Conservation (phyloP, 73 alveolate genomes). For the Blepharisma japonicum region DNA sequence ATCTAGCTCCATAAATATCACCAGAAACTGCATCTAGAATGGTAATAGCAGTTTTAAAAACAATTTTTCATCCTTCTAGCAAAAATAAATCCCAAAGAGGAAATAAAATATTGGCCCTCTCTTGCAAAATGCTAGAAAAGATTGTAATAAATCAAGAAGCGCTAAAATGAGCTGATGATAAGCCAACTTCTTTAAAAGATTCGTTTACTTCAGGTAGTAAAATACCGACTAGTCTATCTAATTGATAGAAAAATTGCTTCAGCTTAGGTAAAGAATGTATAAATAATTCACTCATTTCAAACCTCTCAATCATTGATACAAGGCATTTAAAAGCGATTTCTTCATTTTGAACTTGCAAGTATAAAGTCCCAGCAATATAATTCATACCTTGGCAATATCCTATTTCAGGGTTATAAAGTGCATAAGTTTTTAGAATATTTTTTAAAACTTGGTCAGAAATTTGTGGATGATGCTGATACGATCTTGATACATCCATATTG, state of each 20-base stretch:
- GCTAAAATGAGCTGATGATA: conserved; percentile 53
- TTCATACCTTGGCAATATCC: conserved; percentile 96
- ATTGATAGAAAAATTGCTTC: conserved; percentile 75
- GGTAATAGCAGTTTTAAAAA: conserved; percentile 59
- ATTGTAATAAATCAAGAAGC: conserved; percentile 91
- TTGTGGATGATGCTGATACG: conserved; percentile 35
- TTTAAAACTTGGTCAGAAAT: conserved; percentile 41
- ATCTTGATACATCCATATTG: conserved; percentile 59
- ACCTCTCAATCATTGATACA: conserved; percentile 36
- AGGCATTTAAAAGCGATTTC: conserved; percentile 61
- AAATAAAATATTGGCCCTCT: conserved; percentile 43
- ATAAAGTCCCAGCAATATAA: conserved; percentile 84
- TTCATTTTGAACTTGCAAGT: conserved; percentile 68
- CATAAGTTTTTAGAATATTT: conserved; percentile 67
- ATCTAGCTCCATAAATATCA: not conserved
- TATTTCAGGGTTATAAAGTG: conserved; percentile 78
- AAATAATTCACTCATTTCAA: conserved; percentile 60
- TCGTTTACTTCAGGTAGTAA: conserved; percentile 73
- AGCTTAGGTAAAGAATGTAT: conserved; percentile 67
- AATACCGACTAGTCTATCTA: conserved; percentile 78
- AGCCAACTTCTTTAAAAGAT: conserved; percentile 61
- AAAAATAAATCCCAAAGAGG: conserved; percentile 57
- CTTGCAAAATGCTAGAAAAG: conserved; percentile 65
- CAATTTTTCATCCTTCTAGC: conserved; percentile 59
- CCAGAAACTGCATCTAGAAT: not conserved